Evolutionary conservation across 2,329 filamentous ascomycete genomes (phyloP).

Genomic region (Arthrobotrys sphaeroides): DNA sequence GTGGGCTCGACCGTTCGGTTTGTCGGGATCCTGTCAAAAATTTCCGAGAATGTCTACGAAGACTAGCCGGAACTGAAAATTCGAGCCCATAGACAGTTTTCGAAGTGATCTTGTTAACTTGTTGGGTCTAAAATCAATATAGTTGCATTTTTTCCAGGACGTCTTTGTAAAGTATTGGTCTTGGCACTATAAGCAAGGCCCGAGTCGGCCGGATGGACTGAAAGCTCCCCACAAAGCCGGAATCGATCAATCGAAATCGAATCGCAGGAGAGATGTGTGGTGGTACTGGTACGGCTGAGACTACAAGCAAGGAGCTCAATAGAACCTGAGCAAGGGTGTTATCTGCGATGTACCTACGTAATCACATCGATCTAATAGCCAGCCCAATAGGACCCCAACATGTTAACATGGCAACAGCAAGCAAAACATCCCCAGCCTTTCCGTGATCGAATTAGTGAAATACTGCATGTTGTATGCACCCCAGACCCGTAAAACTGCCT

Average conservation of each 20-base stretch:
- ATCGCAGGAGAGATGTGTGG: not conserved
- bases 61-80: not conserved
- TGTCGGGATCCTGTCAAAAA: not conserved
- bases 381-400: not conserved
- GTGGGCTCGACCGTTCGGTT: not conserved
- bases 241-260: not conserved
- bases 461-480: not conserved
- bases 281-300: slow-evolving; percentile 2
- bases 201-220: not conserved
- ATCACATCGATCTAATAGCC: not conserved
- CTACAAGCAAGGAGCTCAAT: not conserved
- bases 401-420: not conserved
- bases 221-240: not conserved
- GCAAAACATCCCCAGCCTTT: not conserved
- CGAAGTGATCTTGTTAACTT: no score
- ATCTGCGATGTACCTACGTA: not conserved
- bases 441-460: not conserved
- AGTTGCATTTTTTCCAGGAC: no score
- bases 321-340: not conserved
- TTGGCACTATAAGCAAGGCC: no score
- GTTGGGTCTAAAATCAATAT: no score
- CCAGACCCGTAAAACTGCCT: not conserved
- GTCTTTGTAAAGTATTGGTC: no score
- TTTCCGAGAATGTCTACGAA: not conserved
- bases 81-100: not conserved